phyloP scores from a whole-genome alignment of 2,329 filamentous ascomycete species.

The Penicillium sp. region DNA sequence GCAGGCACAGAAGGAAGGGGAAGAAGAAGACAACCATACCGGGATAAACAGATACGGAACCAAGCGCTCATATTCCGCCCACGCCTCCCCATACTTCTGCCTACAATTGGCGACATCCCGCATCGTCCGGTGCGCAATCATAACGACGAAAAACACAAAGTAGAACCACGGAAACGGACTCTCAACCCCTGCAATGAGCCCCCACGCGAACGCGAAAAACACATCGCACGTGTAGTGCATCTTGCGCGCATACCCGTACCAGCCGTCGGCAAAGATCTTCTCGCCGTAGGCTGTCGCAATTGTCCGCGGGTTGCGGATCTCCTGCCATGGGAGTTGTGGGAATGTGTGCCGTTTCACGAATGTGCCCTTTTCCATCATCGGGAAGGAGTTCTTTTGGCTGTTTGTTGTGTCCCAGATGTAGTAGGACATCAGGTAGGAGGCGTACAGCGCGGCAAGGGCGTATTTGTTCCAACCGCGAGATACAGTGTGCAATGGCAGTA shows the following conservation, averaged over 20 bases:
- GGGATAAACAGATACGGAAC: conserved; percentile 88
- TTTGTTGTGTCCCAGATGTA: conserved; percentile 93
- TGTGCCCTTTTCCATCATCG: conserved; percentile 76
- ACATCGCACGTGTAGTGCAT: conserved; percentile 81
- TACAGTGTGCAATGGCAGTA: conserved; percentile 95
- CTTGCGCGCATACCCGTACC: conserved; percentile 76
- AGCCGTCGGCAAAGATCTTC: conserved; percentile 80
- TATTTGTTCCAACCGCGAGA: conserved; percentile 79
- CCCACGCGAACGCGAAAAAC: conserved; percentile 79
- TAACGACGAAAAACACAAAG: conserved; percentile 75
- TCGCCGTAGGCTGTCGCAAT: conserved; percentile 76
- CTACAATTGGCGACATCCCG: conserved; percentile 78
- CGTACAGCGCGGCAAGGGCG: conserved; percentile 68
- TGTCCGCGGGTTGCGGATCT: conserved; percentile 76
- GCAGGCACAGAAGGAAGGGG: too few relatives aligned
- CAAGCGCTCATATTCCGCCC: conserved; percentile 77
- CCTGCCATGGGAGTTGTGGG: conserved; percentile 89
- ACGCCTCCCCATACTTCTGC: conserved; percentile 79
- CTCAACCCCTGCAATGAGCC: conserved; percentile 76
- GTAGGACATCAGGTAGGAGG: conserved; percentile 82
- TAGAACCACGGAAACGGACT: conserved; percentile 92
- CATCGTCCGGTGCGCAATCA: conserved; percentile 79
- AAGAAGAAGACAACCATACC: conserved; percentile 34
- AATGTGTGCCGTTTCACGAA: conserved; percentile 74
- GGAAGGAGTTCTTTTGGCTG: conserved; percentile 92